Evolutionary conservation across 2,329 filamentous ascomycete species (phyloP), one percentile per base, ranked within the genome.

Genomic region (Hypoxylon sp.): DNA sequence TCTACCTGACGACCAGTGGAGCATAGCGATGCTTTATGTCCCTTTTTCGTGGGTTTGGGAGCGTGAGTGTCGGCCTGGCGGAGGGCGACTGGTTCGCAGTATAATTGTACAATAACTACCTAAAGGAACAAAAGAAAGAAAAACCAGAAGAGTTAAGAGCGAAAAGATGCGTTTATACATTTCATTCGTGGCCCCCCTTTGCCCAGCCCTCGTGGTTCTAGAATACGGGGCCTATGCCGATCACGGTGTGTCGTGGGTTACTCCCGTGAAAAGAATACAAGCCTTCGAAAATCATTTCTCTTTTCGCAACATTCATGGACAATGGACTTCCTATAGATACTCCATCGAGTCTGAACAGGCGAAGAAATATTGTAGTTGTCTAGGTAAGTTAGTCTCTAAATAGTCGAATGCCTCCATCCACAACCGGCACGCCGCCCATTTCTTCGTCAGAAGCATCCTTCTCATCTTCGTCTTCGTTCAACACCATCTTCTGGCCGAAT

Each of bases 401-500:
- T 64, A 90, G 74, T 71, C 82, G 81, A 48, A 89, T 75, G 0
- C 84, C 85, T 30, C 83, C 82, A 69, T 86, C 86, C 68, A 87
- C 87, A 14, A 84, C 82, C 65, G 83, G 83, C 5, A 79, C 81
- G 13, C 78, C 80, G n/a, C 81, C 83, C 74, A 84, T 83, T 66
- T 85, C 85, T 50, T 83, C 82, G 28, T 85, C 85, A 14, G 82
- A 82, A 3, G 77, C 82, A 58, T 84, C 61, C 52, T 68, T 62
- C 21, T 65, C 83, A 21, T 74, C 72, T 21, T 74, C 74, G 1
- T 86, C 84, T 75, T 93, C 91, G 49, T 87, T 84, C 60, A 94
- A 80, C 73, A 85, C 82, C 76, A 91, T 85, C 78, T 89, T 90
- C 75, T 91, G 89, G 0, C 92, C 92, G 70, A 95, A 88, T 69